Conservation (phyloP, 176 grass and related monocot species). For the Neostapfia colusana region DNA sequence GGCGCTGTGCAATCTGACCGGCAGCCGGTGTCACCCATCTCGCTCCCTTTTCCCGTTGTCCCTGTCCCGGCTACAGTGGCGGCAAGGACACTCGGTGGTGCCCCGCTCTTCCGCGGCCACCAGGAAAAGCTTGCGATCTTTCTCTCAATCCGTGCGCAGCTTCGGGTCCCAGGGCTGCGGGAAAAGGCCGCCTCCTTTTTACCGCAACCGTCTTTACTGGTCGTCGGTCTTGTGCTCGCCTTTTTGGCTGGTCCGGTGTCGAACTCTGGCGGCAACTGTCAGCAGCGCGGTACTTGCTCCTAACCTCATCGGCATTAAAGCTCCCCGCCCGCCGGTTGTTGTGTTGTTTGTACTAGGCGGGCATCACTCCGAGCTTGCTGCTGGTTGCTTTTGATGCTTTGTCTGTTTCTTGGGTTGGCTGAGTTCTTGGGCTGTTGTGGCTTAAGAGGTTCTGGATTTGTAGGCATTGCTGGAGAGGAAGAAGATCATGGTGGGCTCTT, state of each 20-base stretch:
- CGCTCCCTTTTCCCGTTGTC: slow-evolving; percentile 9
- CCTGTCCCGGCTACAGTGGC: slow-evolving; percentile 40
- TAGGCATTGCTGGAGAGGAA: slow-evolving; percentile 39
- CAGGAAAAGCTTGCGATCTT: slow-evolving; percentile 48
- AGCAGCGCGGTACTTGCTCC: slow-evolving; percentile 37
- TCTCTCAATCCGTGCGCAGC: slow-evolving; percentile 30
- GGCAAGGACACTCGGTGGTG: slow-evolving; percentile 40
- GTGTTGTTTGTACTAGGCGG: slow-evolving; percentile 51
- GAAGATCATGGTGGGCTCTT: slow-evolving; percentile 44
- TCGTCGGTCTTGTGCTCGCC: slow-evolving; percentile 27
- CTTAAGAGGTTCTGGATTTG: slow-evolving; percentile 39
- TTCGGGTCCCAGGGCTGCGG: slow-evolving; percentile 27
- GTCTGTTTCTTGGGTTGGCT: slow-evolving; percentile 12
- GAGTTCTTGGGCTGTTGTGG: slow-evolving; percentile 21
- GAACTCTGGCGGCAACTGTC: slow-evolving; percentile 44
- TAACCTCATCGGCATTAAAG: slow-evolving; percentile 48
- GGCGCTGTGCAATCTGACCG: slow-evolving; percentile 45
- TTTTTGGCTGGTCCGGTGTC: slow-evolving; percentile 47
- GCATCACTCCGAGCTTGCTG: slow-evolving; percentile 29
- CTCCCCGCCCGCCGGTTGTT: slow-evolving; percentile 30
- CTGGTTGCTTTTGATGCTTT: slow-evolving; percentile 24
- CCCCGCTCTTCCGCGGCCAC: slow-evolving; percentile 28
- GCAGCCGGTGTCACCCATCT: slow-evolving; percentile 14
- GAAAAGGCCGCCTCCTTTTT: slow-evolving; percentile 37
- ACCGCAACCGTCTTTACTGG: slow-evolving; percentile 46